Evolutionary conservation across 108 stramenopile species (phyloP).

Genomic region (Discostella stelligeroides): DNA sequence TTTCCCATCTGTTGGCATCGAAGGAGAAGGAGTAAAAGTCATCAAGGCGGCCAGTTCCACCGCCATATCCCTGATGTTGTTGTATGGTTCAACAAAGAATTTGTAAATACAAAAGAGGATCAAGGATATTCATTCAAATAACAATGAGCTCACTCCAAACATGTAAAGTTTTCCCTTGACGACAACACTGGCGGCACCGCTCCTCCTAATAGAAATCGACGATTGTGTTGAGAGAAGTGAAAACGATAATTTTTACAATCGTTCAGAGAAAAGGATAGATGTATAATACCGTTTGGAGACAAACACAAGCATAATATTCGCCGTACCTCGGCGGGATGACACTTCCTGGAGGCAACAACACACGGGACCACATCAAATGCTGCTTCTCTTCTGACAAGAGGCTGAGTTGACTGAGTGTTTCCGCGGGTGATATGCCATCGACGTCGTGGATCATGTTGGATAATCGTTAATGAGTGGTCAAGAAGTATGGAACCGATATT

Average conservation of each 20-base stretch:
- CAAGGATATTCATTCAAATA: not conserved
- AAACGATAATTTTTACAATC: too few relatives aligned
- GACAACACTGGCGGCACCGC: constrained; percentile 90
- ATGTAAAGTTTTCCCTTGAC: constrained; percentile 81
- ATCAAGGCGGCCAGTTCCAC: constrained; percentile 86
- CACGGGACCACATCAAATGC: constrained; percentile 39
- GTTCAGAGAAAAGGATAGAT: too few relatives aligned
- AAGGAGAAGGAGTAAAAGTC: constrained; percentile 90
- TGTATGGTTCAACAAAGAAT: constrained; percentile 12
- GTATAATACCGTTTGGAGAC: too few relatives aligned
- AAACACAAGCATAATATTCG: too few relatives aligned
- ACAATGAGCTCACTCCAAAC: constrained; percentile 65
- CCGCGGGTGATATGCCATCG: not conserved
- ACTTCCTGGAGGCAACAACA: constrained; percentile 15
- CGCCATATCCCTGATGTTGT: constrained; percentile 58
- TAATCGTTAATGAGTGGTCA: not conserved
- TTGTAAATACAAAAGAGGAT: not conserved
- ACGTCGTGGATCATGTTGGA: not conserved
- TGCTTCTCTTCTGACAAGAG: not conserved
- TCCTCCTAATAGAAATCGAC: constrained; percentile 42
- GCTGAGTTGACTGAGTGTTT: not conserved
- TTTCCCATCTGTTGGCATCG: constrained; percentile 61
- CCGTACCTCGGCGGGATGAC: constrained; percentile 64
- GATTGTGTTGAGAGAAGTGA: too few relatives aligned
- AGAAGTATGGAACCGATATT: too few relatives aligned